These are phyloP conservation scores for Corynascus novoguineensis DNA, from an alignment of 495 filamentous ascomycete genomes.

Conservation along the genomic window DNA sequence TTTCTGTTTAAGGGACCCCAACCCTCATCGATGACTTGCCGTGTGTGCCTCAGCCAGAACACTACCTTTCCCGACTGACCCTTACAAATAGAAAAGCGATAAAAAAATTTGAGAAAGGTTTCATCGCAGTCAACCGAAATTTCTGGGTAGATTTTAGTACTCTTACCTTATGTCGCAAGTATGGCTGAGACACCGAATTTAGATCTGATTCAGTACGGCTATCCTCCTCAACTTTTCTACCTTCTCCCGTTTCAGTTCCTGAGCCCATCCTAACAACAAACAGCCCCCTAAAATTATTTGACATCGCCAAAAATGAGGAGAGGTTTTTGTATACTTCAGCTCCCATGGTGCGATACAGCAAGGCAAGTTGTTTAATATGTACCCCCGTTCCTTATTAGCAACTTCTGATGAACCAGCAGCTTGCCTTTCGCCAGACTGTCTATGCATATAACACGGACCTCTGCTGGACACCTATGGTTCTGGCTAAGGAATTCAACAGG, in stretches of 20 bases:
- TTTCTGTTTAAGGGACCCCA: neutral
- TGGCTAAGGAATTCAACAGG: slow-evolving; percentile 66
- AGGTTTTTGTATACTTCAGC: slow-evolving; percentile 54
- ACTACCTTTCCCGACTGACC: too few relatives aligned
- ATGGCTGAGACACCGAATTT: slow-evolving; percentile 6
- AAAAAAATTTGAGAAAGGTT: too few relatives aligned
- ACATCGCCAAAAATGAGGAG: slow-evolving; percentile 46
- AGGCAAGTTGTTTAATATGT: slow-evolving; percentile 28
- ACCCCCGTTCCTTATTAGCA: neutral
- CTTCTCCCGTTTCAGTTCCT: neutral
- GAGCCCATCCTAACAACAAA: neutral
- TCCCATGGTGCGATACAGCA: slow-evolving; percentile 66
- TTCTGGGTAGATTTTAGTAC: too few relatives aligned
- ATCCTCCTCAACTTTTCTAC: neutral
- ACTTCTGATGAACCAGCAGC: slow-evolving; percentile 26
- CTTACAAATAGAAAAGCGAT: too few relatives aligned
- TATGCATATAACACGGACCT: slow-evolving; percentile 56
- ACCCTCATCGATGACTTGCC: neutral
- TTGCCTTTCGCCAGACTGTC: slow-evolving; percentile 60
- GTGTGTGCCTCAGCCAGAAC: too few relatives aligned
- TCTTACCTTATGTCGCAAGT: neutral
- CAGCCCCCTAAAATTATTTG: slow-evolving; percentile 56
- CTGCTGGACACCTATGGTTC: slow-evolving; percentile 65
- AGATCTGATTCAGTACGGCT: slow-evolving; percentile 28
- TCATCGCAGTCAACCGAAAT: too few relatives aligned